Evolutionary conservation across 257 asterid species (phyloP).

Genomic region (Thymus quinquecostatus): DNA sequence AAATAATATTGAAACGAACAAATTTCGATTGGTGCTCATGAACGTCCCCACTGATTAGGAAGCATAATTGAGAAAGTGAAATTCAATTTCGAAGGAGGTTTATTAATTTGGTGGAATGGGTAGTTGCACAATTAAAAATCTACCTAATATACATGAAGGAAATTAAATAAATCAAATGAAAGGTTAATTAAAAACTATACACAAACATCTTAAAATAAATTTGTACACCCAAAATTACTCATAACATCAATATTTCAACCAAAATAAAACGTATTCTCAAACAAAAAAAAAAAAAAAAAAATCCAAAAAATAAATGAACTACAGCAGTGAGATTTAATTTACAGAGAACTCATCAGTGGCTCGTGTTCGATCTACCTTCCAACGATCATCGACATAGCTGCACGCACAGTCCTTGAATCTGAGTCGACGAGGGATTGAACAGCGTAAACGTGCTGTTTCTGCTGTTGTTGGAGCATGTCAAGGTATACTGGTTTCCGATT

Average conservation of each 20-base stretch:
- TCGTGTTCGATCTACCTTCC: not conserved
- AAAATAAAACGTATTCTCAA: not conserved
- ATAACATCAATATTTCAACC: not conserved
- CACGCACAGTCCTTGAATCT: slow-evolving; percentile 68
- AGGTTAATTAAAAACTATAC: not conserved
- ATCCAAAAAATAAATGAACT: not conserved
- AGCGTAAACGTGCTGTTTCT: slow-evolving; percentile 49
- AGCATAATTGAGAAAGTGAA: too few species aligned
- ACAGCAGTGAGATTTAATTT: slow-evolving; percentile 3
- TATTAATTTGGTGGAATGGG: too few species aligned
- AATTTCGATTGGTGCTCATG: too few species aligned
- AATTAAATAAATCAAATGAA: not conserved
- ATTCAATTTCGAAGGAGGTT: too few species aligned
- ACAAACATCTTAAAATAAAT: not conserved
- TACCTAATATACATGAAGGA: too few species aligned
- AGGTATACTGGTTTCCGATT: slow-evolving; percentile 52
- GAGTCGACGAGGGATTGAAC: slow-evolving; percentile 46
- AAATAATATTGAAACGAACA: too few species aligned
- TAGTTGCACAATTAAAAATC: too few species aligned
- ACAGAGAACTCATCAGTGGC: slow-evolving; percentile 24
- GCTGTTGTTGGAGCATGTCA: slow-evolving; percentile 66
- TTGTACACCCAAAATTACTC: not conserved
- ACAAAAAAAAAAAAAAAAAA: slow-evolving; percentile 8
- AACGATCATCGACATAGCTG: slow-evolving; percentile 65
- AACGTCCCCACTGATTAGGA: too few species aligned